These are phyloP conservation scores for Ophiocordyceps polyrhachis-furcata DNA, from an alignment of 2,329 filamentous ascomycete species.

Conservation along the genomic window DNA sequence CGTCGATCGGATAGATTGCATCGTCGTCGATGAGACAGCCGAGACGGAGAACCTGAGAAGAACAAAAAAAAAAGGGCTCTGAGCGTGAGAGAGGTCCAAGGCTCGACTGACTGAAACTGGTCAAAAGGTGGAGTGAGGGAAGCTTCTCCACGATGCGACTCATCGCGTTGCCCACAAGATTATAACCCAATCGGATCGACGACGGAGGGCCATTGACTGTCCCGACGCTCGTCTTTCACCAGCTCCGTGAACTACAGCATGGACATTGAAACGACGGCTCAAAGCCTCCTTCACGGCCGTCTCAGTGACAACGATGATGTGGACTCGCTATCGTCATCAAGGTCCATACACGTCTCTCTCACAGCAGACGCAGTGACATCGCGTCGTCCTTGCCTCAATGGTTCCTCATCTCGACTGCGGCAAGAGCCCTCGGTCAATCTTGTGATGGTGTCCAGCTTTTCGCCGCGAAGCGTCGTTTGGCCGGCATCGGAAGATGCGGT, in stretches of 20 bases:
- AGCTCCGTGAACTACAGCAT: neutral
- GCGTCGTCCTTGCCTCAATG: slow-evolving; percentile 3
- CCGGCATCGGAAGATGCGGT: slow-evolving; percentile 13
- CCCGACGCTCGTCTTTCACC: neutral
- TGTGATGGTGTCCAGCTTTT: slow-evolving; percentile 15
- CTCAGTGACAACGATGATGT: slow-evolving; percentile 4
- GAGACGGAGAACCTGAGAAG: slow-evolving; percentile 5
- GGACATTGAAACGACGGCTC: slow-evolving; percentile 1
- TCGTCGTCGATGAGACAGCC: slow-evolving; percentile 1
- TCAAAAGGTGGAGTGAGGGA: neutral
- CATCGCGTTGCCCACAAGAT: slow-evolving; percentile 7
- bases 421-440: slow-evolving; percentile 13
- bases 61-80: neutral
- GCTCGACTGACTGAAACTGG: slow-evolving; percentile 2
- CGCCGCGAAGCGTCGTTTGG: slow-evolving; percentile 20
- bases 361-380: neutral
- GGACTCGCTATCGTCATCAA: slow-evolving; percentile 1
- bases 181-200: slow-evolving; percentile 3
- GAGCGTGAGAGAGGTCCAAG: slow-evolving; percentile 1
- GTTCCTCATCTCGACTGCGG: slow-evolving; percentile 7
- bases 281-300: neutral
- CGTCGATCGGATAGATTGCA: slow-evolving; percentile 1
- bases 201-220: neutral
- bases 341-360: neutral
- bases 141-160: slow-evolving; percentile 7